Conservation (phyloP, 495 filamentous ascomycete species). For the Thermochaetoides thermophila region DNA sequence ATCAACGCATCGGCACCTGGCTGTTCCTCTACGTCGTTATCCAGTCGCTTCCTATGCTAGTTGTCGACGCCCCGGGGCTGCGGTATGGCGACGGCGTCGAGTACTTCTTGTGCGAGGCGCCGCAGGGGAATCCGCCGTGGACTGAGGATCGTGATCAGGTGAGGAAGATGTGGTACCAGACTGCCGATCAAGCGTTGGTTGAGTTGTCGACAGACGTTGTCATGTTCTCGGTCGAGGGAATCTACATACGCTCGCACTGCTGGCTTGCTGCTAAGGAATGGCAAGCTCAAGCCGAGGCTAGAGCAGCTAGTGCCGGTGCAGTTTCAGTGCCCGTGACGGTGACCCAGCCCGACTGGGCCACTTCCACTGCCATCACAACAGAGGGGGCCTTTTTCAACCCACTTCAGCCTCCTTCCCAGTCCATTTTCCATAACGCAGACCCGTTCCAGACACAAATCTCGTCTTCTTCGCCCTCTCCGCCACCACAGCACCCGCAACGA, state of each 20-base stretch:
- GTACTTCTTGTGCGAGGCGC: conserved; percentile 91
- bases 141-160: conserved; percentile 51
- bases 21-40: conserved; percentile 86
- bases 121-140: conserved; percentile 75
- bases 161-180: conserved; percentile 66
- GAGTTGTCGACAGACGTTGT: conserved; percentile 68
- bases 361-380: background rate
- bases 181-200: conserved; percentile 56
- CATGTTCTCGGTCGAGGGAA: conserved; percentile 76
- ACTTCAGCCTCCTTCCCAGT: too few relatives aligned
- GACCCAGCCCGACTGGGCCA: conserved; percentile 9
- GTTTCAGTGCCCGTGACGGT: background rate
- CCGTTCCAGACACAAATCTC: too few relatives aligned
- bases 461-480: background rate
- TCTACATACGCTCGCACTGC: conserved; percentile 83
- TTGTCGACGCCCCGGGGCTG: conserved; percentile 72
- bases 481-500: background rate
- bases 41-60: conserved; percentile 78
- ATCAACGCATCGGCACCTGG: conserved; percentile 79
- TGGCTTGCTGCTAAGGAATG: conserved; percentile 74
- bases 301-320: background rate
- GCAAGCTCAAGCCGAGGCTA: conserved; percentile 19
- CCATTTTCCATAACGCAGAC: too few relatives aligned
- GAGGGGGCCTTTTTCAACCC: background rate
- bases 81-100: conserved; percentile 70